Evolutionary conservation across 2,329 filamentous ascomycete genomes (phyloP).

Genomic region (Paecilomyces dactylethromorphus): DNA sequence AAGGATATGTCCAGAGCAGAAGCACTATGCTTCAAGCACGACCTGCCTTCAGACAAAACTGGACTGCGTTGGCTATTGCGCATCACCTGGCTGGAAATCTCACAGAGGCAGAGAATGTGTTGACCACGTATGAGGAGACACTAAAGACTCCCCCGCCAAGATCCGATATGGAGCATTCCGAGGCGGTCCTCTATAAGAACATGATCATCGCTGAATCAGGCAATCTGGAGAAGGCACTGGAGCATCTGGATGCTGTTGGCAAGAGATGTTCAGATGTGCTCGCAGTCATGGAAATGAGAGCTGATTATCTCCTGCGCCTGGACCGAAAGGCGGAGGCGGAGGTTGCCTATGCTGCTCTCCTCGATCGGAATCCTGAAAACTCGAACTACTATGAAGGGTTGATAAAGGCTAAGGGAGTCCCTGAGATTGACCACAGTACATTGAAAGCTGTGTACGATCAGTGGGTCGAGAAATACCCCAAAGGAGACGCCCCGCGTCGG

Average conservation of each 20-base stretch:
- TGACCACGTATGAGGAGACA: constrained; percentile 89
- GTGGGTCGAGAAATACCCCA: constrained; percentile 72
- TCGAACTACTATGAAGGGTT: constrained; percentile 78
- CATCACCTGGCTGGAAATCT: constrained; percentile 86
- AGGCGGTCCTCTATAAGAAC: constrained; percentile 93
- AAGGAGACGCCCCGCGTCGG: constrained; percentile 76
- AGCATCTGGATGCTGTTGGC: constrained; percentile 72
- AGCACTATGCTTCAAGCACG: constrained; percentile 79
- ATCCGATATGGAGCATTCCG: constrained; percentile 83
- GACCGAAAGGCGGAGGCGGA: constrained; percentile 72
- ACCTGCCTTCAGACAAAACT: constrained; percentile 79
- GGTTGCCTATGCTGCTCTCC: constrained; percentile 69
- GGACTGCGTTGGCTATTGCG: constrained; percentile 94
- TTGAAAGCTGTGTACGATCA: constrained; percentile 72
- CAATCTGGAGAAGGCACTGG: constrained; percentile 72
- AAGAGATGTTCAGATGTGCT: constrained; percentile 78
- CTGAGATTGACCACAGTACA: constrained; percentile 53
- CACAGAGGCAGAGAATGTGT: constrained; percentile 77
- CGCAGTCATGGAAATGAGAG: constrained; percentile 76
- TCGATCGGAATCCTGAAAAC: constrained; percentile 85
- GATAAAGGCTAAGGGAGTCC: constrained; percentile 61
- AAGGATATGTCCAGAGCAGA: constrained; percentile 86
- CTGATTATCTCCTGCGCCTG: constrained; percentile 74
- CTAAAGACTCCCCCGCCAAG: constrained; percentile 72
- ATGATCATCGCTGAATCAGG: constrained; percentile 85